Conservation (phyloP, 495 filamentous ascomycete species). For the Trichoderma gamsii region DNA sequence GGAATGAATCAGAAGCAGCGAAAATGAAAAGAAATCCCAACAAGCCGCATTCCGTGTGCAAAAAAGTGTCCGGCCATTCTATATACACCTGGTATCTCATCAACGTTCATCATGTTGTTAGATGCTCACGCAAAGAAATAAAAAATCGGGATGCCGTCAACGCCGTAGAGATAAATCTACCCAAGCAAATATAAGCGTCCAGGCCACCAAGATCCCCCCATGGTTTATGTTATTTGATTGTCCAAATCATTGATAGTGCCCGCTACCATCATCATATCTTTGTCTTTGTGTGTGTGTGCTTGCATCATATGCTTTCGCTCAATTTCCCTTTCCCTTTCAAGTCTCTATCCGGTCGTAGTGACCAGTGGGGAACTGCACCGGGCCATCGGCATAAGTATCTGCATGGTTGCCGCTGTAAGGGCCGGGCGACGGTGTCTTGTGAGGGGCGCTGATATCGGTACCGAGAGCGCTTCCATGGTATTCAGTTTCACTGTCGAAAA, state of each 20-base stretch:
- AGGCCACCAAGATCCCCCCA: not conserved
- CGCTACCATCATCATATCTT: slow-evolving; percentile 9
- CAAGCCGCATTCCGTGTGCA: not conserved
- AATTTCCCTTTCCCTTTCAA: not conserved
- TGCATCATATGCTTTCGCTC: not conserved
- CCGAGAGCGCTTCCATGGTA: slow-evolving; percentile 19
- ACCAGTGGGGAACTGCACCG: slow-evolving; percentile 36
- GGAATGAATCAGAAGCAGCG: not conserved
- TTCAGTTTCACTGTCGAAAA: slow-evolving; percentile 28
- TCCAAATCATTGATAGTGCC: slow-evolving; percentile 13
- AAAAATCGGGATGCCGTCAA: slow-evolving; percentile 11
- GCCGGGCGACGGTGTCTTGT: slow-evolving; percentile 25
- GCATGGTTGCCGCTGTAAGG: slow-evolving; percentile 16
- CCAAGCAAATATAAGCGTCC: slow-evolving; percentile 10
- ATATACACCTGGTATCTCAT: slow-evolving; percentile 14
- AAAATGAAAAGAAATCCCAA: not conserved
- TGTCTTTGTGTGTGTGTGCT: not conserved
- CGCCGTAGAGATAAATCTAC: slow-evolving; percentile 10
- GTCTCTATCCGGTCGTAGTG: slow-evolving; percentile 38
- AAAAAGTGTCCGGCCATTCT: slow-evolving; percentile 1
- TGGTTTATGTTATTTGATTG: not conserved
- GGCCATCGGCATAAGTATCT: slow-evolving; percentile 21
- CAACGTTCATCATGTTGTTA: not conserved
- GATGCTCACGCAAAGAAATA: slow-evolving; percentile 4
- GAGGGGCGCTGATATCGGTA: slow-evolving; percentile 21